Base-by-base conservation (phyloP, 345 rosid genomes). In the Camelina laxa region DNA sequence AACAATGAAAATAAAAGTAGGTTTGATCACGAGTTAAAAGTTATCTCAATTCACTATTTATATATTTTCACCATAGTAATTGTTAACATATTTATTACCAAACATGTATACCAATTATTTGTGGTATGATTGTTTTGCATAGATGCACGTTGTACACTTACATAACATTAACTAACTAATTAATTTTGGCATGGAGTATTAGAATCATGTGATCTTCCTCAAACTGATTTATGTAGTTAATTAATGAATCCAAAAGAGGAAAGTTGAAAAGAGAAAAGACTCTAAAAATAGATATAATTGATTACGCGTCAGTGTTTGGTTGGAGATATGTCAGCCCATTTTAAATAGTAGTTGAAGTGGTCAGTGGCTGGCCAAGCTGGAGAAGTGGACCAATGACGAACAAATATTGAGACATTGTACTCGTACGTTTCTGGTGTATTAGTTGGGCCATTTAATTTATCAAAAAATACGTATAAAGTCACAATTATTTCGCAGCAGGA, bases 301-400 rank as follows among this genome's bases (percentile, higher is more conserved):
- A 70, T 56, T 64, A 70, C 71, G 69, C 13, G 35, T 55, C 61
- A 70, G 60, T 36, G 15, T 13, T 45, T 65, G 35, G 76, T 70
- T 70, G 67, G 31, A 57, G 56, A 56, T 65, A n/a, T 77, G 80
- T 70, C 80, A 45, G 72, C 50, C 60, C 31, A 77, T 41, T 77
- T 64, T 57, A 27, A 63, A 47, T 21, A 47, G 53, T 69, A 60
- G 74, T 49, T 68, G 69, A 41, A 53, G 31, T 69, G 64, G 69
- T 69, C 67, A 67, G 67, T 75, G 60, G 68, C 78, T 67, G 62
- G 69, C 36, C 47, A 75, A 60, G 74, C 60, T 75, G 74, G 63
- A 49, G 8, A 33, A 60, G 67, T 69, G 64, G 79, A 44, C 75
- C 64, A 61, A 11, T 69, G 50, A 53, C 55, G 67, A 75, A 69